These are phyloP conservation scores for Saccharomycopsis malanga DNA, from an alignment of 805 yeast species.

Conservation along the genomic window DNA sequence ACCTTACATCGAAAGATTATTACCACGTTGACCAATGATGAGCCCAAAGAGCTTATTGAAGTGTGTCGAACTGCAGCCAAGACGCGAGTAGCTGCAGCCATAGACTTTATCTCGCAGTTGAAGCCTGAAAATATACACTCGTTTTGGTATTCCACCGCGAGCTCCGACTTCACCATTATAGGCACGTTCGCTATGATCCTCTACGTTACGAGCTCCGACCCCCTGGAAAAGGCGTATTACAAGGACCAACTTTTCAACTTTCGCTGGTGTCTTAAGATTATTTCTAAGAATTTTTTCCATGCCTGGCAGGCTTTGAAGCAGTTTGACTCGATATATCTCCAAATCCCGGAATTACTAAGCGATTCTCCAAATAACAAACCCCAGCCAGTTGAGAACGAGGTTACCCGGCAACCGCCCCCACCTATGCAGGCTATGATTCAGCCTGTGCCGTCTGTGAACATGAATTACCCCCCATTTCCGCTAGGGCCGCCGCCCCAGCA, in stretches of 20 bases:
- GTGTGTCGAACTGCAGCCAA: constrained; percentile 84
- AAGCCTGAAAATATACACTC: constrained; percentile 79
- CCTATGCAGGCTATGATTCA: constrained; percentile 1
- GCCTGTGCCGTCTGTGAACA: neutral
- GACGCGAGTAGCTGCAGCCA: constrained; percentile 73
- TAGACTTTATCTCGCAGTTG: constrained; percentile 68
- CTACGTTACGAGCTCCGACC: constrained; percentile 54
- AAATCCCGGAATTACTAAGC: constrained; percentile 53
- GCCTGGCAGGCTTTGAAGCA: constrained; percentile 67
- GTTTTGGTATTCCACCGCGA: constrained; percentile 83
- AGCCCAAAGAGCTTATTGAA: constrained; percentile 46
- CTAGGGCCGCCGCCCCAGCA: neutral
- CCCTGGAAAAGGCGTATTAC: constrained; percentile 59
- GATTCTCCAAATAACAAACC: neutral
- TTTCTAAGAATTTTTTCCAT: constrained; percentile 71
- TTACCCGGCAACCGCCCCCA: neutral
- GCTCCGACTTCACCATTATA: constrained; percentile 70
- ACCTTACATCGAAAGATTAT: constrained; percentile 76
- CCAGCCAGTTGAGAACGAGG: neutral
- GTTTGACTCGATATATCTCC: constrained; percentile 63
- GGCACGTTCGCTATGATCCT: constrained; percentile 84
- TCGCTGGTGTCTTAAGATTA: constrained; percentile 66
- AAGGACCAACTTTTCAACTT: constrained; percentile 67
- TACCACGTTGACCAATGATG: constrained; percentile 38
- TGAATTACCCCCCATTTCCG: neutral